Percentiles rank a stretch among this genome's conserved stretches.
Evolutionary conservation across 768 basidiomycete genomes (phyloP).

Genomic region (Hygrophorus pudorinus): DNA sequence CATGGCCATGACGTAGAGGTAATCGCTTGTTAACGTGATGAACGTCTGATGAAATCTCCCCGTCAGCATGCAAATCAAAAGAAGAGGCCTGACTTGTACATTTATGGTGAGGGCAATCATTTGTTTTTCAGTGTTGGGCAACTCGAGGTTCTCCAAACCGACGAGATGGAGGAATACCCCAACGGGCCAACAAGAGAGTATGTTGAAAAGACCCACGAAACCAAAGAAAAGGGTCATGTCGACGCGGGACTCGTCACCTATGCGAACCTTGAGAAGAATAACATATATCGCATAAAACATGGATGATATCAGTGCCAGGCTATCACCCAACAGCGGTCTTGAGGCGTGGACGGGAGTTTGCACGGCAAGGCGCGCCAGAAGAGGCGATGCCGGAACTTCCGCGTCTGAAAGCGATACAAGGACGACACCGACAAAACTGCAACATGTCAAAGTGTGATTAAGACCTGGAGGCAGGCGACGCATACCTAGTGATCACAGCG

Average conservation of each 20-base stretch:
- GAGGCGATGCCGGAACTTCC: slow-evolving; percentile 16
- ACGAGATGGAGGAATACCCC: slow-evolving; percentile 67
- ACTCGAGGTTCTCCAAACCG: slow-evolving; percentile 64
- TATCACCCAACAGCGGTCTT: slow-evolving; percentile 61
- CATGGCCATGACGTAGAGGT: slow-evolving; percentile 83
- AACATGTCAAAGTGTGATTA: background rate
- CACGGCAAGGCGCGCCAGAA: slow-evolving; percentile 8
- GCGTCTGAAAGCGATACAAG: slow-evolving; percentile 89
- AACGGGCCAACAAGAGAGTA: slow-evolving; percentile 65
- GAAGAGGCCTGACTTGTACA: slow-evolving; percentile 16
- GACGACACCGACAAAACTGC: slow-evolving; percentile 72
- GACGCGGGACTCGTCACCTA: slow-evolving; percentile 70
- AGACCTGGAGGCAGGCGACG: background rate
- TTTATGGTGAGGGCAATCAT: slow-evolving; percentile 27
- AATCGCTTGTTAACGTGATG: slow-evolving; percentile 79
- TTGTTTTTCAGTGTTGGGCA: slow-evolving; percentile 41
- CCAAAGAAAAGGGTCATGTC: slow-evolving; percentile 96
- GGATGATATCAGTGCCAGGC: slow-evolving; percentile 78
- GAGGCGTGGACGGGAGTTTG: slow-evolving; percentile 12
- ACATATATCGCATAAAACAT: slow-evolving; percentile 85
- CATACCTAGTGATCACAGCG: slow-evolving; percentile 74
- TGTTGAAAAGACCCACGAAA: slow-evolving; percentile 84
- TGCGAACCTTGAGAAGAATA: slow-evolving; percentile 79
- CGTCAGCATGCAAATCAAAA: background rate
- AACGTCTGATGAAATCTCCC: slow-evolving; percentile 44